Evolutionary conservation across 148 eudicot genomes (phyloP), one percentile per base, ranked within the genome.

Genomic region (Polygonum aviculare): DNA sequence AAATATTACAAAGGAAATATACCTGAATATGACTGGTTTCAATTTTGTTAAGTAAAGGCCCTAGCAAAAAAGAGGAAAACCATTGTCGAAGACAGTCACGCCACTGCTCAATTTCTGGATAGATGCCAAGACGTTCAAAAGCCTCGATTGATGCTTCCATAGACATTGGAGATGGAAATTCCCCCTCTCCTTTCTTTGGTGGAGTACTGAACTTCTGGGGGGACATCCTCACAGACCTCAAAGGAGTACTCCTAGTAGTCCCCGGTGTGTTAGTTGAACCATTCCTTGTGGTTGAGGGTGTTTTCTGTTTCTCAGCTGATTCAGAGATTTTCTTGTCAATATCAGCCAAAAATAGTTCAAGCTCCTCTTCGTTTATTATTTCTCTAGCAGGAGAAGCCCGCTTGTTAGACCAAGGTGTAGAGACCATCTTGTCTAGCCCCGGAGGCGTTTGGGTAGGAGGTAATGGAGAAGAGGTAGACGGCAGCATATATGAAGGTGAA

Each of bases 121-220:
- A 89, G 72, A 94, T 80, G 63, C 96, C 96, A 76, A 90, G 78
- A 77, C 76, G 84, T 76, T 89, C 85, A 86, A 92, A 90, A 78
- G 97, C 96, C 83, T 88, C 93, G 75, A 86, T 84, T 26, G 90
- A 84, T 83, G 92, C 96, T 85, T 94, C 98, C 93, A 90, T 94
- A 36, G 98, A 89, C 97, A 94, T 92, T 57, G 98, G 92, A 48
- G 92, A 83, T 47, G 98, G 96, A 80, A 90, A 82, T 50, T 92
- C 98, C 69, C 83, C 88, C 76, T 94, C 98, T 75, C 97, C 97
- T 86, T 92, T 94, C 81, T 94, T 94, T 4, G 98, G 97, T 74
- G 98, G 91, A 75, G 98, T 90, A 39, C 73, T 87, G 78, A 85
- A 92, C 84, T 92, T 94, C 85, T 94, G 98, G 50, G 98, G 96